Base-by-base conservation (phyloP, 1,139 yeast genomes). In the Yamadazyma sp. region DNA sequence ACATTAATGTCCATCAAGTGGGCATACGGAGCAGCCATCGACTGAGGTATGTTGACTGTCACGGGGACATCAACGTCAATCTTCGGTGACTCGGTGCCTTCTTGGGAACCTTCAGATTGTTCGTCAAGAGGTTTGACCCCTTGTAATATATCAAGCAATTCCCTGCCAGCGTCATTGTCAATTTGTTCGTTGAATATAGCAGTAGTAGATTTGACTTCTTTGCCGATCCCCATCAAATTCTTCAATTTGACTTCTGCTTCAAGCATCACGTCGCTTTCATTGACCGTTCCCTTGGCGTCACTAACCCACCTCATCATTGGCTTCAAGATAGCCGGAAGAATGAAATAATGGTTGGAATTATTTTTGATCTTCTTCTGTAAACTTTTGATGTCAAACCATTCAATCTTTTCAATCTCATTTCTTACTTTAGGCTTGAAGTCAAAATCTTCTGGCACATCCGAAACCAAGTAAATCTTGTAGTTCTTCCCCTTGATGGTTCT, bases 401-500 rank as follows among this genome's bases (percentile, higher is more conserved):
- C 59, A 29, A 73, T 69, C 38, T 61, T 75, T 25, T 81, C 77
- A 49, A 94, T 92, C 62, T 94, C 99, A 58, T 87, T 87, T 54
- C 96, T 77, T 2, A 88, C 96, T 44, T 77, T 70, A 1, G 98
- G 97, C 47, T 73, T 78, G 54, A 92, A 94, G 25, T 64, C 62
- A 33, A 79, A 79, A 48, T 79, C 81, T 50, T 86, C 92, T 1
- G 97, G 92, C 1, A 94, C 86, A 41, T 85, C 86, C 35, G 77
- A 77, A 17, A 87, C 81, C 44, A 92, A 66, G 56, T 79, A 94
- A 24, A 94, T 86, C 54, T 89, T 84, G 60, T 87, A 87, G 60
- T 87, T 88, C 60, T 92, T 92, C 10, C 94, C 96, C 38, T 73
- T 70, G 29, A 88, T 78, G 6, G 88, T 87, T 58, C 95, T 77